Evolutionary conservation across 75 land plant genomes (phyloP).

Genomic region (Azolla pinnata): DNA sequence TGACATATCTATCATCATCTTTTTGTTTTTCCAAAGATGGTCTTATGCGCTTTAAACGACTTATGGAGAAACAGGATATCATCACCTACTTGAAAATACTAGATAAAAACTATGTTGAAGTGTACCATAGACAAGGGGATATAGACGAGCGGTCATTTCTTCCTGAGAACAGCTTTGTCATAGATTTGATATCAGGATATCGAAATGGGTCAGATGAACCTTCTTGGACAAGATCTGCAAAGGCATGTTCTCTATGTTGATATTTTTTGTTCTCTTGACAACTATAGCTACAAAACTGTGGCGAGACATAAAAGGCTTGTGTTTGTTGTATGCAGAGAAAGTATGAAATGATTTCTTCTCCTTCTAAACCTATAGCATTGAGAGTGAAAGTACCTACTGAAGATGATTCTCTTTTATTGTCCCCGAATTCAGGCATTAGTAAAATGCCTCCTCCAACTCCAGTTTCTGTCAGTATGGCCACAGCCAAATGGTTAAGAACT

Average conservation of each 20-base stretch:
- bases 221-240: neutral
- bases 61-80: slow-evolving; percentile 52
- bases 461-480: slow-evolving; percentile 34
- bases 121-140: slow-evolving; percentile 52
- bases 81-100: slow-evolving; percentile 38
- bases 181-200: neutral
- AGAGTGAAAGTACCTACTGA: neutral
- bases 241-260: neutral
- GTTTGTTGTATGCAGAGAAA: slow-evolving; percentile 17
- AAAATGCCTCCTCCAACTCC: slow-evolving; percentile 39
- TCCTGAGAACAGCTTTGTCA: slow-evolving; percentile 32
- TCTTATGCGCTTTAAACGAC: slow-evolving; percentile 59
- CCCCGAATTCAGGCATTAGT: slow-evolving; percentile 7
- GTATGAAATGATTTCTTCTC: slow-evolving; percentile 24
- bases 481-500: slow-evolving; percentile 36
- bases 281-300: neutral
- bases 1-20: neutral
- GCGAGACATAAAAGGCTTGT: neutral
- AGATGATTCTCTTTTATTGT: slow-evolving; percentile 17
- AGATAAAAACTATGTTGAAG: slow-evolving; percentile 72
- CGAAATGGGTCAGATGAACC: neutral
- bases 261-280: neutral
- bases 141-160: slow-evolving; percentile 78
- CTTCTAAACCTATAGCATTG: slow-evolving; percentile 11
- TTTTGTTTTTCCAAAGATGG: slow-evolving; percentile 34